These are phyloP conservation scores for Medicago arabica DNA, from an alignment of 306 rosid genomes.

Conservation along the genomic window DNA sequence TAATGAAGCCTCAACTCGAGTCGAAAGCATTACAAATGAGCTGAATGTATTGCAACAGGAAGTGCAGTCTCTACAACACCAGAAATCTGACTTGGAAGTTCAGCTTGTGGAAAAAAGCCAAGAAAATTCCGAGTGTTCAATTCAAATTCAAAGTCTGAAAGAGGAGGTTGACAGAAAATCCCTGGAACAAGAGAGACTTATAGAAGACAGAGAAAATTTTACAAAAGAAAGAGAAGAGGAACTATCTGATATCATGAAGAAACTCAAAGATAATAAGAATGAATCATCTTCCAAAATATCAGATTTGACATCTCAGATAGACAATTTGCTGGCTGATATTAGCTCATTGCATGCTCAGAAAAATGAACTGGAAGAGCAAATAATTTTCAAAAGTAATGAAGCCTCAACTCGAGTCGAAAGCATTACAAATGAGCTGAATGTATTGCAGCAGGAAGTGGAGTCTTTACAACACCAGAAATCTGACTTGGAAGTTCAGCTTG, in stretches of 20 bases:
- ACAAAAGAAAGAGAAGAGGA: constrained; percentile 60
- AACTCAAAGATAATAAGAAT: constrained; percentile 61
- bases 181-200: constrained; percentile 41
- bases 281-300: constrained; percentile 58
- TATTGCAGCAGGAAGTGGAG: constrained; percentile 67
- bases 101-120: constrained; percentile 53
- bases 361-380: constrained; percentile 63
- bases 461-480: constrained; percentile 53
- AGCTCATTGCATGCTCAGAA: constrained; percentile 55
- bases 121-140: constrained; percentile 52
- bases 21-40: constrained; percentile 59
- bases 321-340: constrained; percentile 54
- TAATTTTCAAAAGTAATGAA: constrained; percentile 56
- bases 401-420: constrained; percentile 60
- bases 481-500: constrained; percentile 64
- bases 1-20: constrained; percentile 65
- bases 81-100: constrained; percentile 63
- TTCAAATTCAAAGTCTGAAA: constrained; percentile 62
- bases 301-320: constrained; percentile 61
- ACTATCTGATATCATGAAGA: constrained; percentile 55
- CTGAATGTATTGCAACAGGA: constrained; percentile 62
- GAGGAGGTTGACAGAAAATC: constrained; percentile 63
- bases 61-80: constrained; percentile 54
- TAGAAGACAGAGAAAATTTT: constrained; percentile 58
- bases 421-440: constrained; percentile 58